phyloP scores from a whole-genome alignment of 176 grass and related monocot species.

The Eleusine coracana region DNA sequence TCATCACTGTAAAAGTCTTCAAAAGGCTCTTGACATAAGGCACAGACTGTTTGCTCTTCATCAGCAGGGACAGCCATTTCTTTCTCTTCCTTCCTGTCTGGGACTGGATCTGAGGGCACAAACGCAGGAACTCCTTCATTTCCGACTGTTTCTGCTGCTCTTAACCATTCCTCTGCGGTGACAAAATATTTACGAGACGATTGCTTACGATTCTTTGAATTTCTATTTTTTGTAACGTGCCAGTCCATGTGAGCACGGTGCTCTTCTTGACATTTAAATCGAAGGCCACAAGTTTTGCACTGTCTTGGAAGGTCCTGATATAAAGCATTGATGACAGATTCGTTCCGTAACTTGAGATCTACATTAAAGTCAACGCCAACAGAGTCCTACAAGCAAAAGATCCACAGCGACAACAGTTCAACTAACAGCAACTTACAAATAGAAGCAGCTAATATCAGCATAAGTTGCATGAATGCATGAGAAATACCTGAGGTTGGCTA shows the following conservation, averaged over 20 bases:
- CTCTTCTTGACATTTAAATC: constrained; percentile 91
- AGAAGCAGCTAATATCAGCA: constrained; percentile 30
- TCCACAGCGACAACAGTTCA: constrained; percentile 24
- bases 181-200: constrained; percentile 98
- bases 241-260: constrained; percentile 98
- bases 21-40: constrained; percentile 89
- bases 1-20: constrained; percentile 99
- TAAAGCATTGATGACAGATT: constrained; percentile 76
- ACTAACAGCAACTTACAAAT: constrained; percentile 24
- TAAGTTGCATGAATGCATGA: constrained; percentile 34
- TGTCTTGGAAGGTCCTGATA: constrained; percentile 83
- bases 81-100: constrained; percentile 72
- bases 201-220: constrained; percentile 87
- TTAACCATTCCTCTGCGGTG: constrained; percentile 78
- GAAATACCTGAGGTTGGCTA: constrained; percentile 69
- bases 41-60: constrained; percentile 87
- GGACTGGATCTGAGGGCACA: constrained; percentile 53
- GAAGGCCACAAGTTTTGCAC: constrained; percentile 96
- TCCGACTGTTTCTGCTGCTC: constrained; percentile 84
- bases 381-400: constrained; percentile 56
- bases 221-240: constrained; percentile 99
- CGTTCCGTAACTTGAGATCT: constrained; percentile 74
- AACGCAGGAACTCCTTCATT: constrained; percentile 87
- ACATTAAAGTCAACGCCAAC: constrained; percentile 78
- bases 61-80: constrained; percentile 92